Evolutionary conservation across 2,329 filamentous ascomycete species (phyloP).

Genomic region (Whalleya microplaca): DNA sequence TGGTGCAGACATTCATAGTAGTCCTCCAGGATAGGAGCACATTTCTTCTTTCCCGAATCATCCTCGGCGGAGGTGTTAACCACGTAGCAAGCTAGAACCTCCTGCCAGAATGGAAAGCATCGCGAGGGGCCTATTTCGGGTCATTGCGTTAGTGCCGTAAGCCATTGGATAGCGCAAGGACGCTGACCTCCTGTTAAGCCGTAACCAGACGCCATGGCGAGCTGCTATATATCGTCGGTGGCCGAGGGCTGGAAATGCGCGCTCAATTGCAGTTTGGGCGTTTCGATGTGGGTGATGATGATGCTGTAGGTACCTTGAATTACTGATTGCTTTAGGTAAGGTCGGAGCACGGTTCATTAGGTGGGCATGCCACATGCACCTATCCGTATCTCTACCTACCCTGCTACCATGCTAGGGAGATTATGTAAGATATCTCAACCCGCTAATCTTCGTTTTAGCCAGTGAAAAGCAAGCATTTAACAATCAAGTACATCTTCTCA

Average conservation of each 20-base stretch:
- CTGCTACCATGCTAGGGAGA: too few relatives aligned
- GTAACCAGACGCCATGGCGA: constrained; percentile 77
- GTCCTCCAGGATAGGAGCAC: constrained; percentile 82
- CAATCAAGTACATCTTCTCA: too few relatives aligned
- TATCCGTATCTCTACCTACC: too few relatives aligned
- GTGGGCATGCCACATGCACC: too few relatives aligned
- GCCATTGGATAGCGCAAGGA: constrained; percentile 15
- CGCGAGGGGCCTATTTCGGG: constrained; percentile 62
- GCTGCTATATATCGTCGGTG: constrained; percentile 24
- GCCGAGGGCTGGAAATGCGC: constrained; percentile 9
- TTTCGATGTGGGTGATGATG: neutral
- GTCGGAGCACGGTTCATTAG: too few relatives aligned
- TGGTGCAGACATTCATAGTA: constrained; percentile 99
- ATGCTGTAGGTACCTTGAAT: too few relatives aligned
- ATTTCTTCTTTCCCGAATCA: constrained; percentile 83
- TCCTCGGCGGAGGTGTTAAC: constrained; percentile 85
- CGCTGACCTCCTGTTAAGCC: constrained; percentile 77
- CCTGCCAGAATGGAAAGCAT: constrained; percentile 99
- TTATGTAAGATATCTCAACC: too few relatives aligned
- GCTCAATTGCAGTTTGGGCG: constrained; percentile 22
- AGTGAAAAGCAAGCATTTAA: too few relatives aligned
- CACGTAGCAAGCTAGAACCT: constrained; percentile 97
- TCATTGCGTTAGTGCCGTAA: constrained; percentile 22
- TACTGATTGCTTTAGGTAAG: too few relatives aligned
- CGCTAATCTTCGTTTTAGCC: too few relatives aligned